phyloP scores from a whole-genome alignment of 139 green algal species.

The Monoraphidium neglectum region DNA sequence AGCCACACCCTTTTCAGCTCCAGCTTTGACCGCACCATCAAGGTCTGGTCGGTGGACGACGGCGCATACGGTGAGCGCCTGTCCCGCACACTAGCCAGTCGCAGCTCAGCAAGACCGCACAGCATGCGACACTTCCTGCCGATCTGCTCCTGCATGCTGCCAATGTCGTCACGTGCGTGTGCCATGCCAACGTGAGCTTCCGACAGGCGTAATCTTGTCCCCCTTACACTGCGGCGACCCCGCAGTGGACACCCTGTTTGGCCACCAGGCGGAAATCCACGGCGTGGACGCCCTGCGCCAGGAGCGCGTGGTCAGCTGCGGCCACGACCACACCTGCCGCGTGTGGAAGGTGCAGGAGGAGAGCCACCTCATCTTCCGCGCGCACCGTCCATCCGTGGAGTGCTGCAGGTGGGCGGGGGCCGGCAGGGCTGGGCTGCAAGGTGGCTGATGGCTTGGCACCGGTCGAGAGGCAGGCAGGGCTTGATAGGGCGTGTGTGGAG shows the following conservation, averaged over 20 bases:
- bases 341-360: constrained; percentile 98
- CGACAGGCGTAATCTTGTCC: too few relatives aligned
- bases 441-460: too few relatives aligned
- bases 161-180: too few relatives aligned
- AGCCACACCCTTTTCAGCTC: constrained; percentile 81
- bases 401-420: background rate
- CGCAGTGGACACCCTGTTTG: constrained; percentile 91
- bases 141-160: too few relatives aligned
- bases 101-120: too few relatives aligned
- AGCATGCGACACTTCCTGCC: too few relatives aligned
- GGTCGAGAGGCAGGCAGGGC: too few relatives aligned
- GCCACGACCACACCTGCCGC: constrained; percentile 84
- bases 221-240: too few relatives aligned
- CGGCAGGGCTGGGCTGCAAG: background rate
- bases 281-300: constrained; percentile 66
- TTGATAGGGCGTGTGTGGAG: too few relatives aligned
- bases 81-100: too few relatives aligned
- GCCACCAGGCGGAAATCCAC: constrained; percentile 81
- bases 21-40: constrained; percentile 79
- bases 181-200: too few relatives aligned
- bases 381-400: constrained; percentile 1
- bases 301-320: constrained; percentile 79
- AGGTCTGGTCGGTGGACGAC: constrained; percentile 95
- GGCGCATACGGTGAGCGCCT: constrained; percentile 65
- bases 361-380: constrained; percentile 93